Conservation (phyloP, 768 basidiomycete genomes). For the Pseudohyphozyma bogoriensis region DNA sequence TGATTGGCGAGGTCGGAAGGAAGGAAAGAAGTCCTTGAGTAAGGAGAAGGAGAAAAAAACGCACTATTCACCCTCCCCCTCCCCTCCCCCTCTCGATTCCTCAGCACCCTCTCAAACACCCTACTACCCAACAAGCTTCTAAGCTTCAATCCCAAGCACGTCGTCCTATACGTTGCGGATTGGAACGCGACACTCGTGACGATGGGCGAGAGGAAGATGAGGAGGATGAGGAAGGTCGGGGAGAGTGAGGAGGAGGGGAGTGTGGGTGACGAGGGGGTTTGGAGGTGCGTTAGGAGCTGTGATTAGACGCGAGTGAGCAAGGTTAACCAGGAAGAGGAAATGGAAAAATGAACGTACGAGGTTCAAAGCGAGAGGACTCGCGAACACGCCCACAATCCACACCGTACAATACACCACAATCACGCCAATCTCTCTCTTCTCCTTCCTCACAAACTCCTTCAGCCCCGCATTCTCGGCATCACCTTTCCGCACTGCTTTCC, state of each 20-base stretch:
- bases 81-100: slow-evolving; percentile 21
- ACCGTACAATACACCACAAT: slow-evolving; percentile 12
- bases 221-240: slow-evolving; percentile 17
- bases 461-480: not conserved
- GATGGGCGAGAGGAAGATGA: slow-evolving; percentile 18
- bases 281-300: slow-evolving; percentile 24
- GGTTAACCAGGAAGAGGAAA: not conserved
- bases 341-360: slow-evolving; percentile 1
- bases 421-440: not conserved
- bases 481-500: not conserved
- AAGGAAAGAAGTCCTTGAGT: not conserved
- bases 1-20: not conserved
- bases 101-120: slow-evolving; percentile 12
- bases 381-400: slow-evolving; percentile 23
- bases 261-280: too few species aligned
- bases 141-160: slow-evolving; percentile 13
- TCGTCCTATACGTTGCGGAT: slow-evolving; percentile 15
- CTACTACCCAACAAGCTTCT: slow-evolving; percentile 6
- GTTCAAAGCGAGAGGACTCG: slow-evolving; percentile 22
- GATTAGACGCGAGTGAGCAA: not conserved
- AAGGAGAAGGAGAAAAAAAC: not conserved
- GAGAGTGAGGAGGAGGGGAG: slow-evolving; percentile 7
- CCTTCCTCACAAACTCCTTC: slow-evolving; percentile 5
- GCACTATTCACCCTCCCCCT: slow-evolving; percentile 22
- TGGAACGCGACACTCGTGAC: slow-evolving; percentile 16